Base-by-base conservation (phyloP, 495 filamentous ascomycete genomes). In the Thermothielavioides terrestris region DNA sequence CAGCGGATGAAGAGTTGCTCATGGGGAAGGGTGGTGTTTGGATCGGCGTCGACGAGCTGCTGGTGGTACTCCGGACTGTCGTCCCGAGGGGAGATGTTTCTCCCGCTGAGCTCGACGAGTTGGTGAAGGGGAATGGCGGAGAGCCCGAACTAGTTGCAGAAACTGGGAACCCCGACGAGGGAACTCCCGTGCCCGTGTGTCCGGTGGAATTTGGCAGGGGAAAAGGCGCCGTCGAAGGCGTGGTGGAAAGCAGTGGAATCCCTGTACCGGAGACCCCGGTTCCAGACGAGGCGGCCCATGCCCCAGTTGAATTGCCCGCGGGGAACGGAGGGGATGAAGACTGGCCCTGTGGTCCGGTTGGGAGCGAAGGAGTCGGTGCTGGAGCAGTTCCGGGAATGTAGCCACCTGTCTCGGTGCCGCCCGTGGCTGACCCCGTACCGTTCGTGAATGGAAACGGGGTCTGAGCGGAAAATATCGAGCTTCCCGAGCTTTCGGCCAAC, bases 41-140 rank as follows among this genome's bases (percentile, higher is more conserved):
- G 9, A 32, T 14, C 20, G 53, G 15, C 15, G 44, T 26, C n/a
- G 23, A 22, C 15, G 51, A 27, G 25, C 28, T 25, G n/a, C n/a
- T 10, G 3, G 39, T 23, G 10, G 34, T 39, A 1, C 46, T 34
- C 11, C 8, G 10, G 8, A 46, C 18, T 37, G 18, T 35, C 25
- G 40, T 30, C 1, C 44, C 55, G 26, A 57, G 56, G 31, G 55
- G 53, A 20, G 18, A 17, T 30, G 42, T 27, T 20, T 52, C 56
- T 8, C 17, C 34, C 1, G 38, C 12, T 35, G 54, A 18, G 21
- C 46, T 14, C 22, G 68, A 61, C 15, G 50, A 52, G 47, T 68
- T 68, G 5, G 62, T 48, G 12, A 60, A 25, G 1, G 67, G 60
- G 28, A 61, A 64, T 18, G 59, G 65, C n/a, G 53, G 44, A 12